Conservation (phyloP, 129 eudicot genomes). For the Saposhnikovia divaricata region DNA sequence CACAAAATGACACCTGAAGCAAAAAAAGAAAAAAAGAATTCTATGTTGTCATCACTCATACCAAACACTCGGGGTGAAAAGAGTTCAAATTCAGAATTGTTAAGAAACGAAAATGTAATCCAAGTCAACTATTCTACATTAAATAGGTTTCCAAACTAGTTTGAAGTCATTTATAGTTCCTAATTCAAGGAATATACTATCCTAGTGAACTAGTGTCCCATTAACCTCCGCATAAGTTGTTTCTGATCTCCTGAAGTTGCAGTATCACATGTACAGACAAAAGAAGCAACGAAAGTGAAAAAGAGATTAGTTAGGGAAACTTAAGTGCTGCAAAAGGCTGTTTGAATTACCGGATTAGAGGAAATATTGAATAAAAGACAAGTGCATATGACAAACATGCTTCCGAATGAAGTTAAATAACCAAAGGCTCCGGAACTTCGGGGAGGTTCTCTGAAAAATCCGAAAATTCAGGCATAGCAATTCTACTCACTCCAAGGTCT, state of each 20-base stretch:
- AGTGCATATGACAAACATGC: background rate
- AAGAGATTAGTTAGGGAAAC: background rate
- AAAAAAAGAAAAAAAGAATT: background rate
- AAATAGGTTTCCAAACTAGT: background rate
- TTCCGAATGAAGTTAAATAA: background rate
- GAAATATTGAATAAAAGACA: background rate
- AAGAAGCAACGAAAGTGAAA: background rate
- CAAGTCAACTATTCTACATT: background rate
- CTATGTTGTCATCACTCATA: too few relatives aligned
- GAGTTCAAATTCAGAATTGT: background rate
- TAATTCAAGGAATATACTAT: background rate
- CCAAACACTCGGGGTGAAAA: background rate
- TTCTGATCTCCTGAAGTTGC: background rate
- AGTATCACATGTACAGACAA: background rate
- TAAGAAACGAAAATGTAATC: background rate
- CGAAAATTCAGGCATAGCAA: background rate
- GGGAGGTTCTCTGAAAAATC: background rate
- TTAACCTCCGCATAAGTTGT: background rate
- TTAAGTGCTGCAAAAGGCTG: background rate
- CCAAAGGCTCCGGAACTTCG: background rate
- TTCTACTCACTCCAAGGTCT: background rate
- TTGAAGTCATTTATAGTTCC: background rate
- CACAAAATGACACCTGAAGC: slow-evolving; percentile 45
- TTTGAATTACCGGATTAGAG: background rate
- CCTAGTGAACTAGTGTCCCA: background rate